These are phyloP conservation scores for Coleophoma crateriformis DNA, from an alignment of 2,329 filamentous ascomycete genomes.

Conservation along the genomic window DNA sequence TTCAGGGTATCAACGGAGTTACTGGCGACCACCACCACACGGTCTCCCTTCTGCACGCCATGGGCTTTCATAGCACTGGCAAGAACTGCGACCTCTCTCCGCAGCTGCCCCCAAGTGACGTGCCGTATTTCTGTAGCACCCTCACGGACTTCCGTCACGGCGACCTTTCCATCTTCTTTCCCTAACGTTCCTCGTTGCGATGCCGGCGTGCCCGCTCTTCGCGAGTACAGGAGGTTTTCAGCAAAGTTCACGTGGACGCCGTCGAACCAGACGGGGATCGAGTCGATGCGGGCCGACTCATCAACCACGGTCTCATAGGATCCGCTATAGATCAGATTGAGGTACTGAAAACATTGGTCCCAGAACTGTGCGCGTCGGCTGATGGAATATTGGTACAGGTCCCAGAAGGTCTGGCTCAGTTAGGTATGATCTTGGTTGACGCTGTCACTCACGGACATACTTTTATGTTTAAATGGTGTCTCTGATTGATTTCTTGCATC, in stretches of 20 bases:
- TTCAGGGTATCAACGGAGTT: constrained; percentile 71
- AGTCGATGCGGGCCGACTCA: constrained; percentile 62
- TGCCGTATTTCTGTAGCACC: constrained; percentile 50
- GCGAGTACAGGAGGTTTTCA: constrained; percentile 70
- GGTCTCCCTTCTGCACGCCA: constrained; percentile 66
- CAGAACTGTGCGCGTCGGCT: constrained; percentile 59
- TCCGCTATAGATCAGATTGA: constrained; percentile 59
- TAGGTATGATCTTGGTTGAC: background rate
- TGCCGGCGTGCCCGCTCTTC: constrained; percentile 31
- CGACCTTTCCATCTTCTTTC: constrained; percentile 69
- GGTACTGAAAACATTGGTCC: constrained; percentile 53
- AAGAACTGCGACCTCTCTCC: constrained; percentile 50
- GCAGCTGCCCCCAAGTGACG: constrained; percentile 63
- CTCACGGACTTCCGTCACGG: constrained; percentile 68
- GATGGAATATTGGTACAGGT: constrained; percentile 67
- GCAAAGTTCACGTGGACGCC: constrained; percentile 72
- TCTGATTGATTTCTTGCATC: constrained; percentile 58
- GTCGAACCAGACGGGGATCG: constrained; percentile 71
- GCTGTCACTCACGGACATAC: constrained; percentile 29
- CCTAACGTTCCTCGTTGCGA: constrained; percentile 43
- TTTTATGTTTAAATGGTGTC: constrained; percentile 49
- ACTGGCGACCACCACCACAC: constrained; percentile 68
- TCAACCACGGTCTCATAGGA: constrained; percentile 58
- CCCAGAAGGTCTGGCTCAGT: constrained; percentile 51
- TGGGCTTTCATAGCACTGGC: constrained; percentile 60